Evolutionary conservation across 768 basidiomycete genomes (phyloP), one percentile per base, ranked within the genome.

Genomic region (Coprinellus micaceus): DNA sequence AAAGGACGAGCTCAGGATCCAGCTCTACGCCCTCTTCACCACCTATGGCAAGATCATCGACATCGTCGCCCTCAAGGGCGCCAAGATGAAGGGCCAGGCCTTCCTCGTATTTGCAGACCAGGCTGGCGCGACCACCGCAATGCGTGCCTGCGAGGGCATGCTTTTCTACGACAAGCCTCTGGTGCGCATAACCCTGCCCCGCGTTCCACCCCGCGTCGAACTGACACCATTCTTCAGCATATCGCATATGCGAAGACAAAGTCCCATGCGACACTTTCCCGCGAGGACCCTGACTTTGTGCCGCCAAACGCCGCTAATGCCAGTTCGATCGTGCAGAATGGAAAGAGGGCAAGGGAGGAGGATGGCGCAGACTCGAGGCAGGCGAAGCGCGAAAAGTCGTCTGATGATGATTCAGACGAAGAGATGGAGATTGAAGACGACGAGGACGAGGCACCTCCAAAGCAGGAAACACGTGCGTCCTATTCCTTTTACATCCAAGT

Each of bases 61-160:
- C 69, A 85, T 98, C 57, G 82, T 98, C 56, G 94, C 95, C 22
- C 85, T 88, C 24, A 94, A 96, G 71, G 83, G 79, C 67, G 74
- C 82, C 57, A 89, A 86, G 71, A 92, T 91, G 86, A 83, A 88
- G 61, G 95, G 94, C 21, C 94, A 97, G 72, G 96, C 96, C 1
- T 98, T 97, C 73, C 86, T 98, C 66, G 94, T 96, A 64, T 98
- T 97, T 74, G 82, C 84, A 50, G 96, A 98, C 74, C 85, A 96
- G 49, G 83, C 91, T 10, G 84, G 86, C 53, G 92, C 94, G 56
- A 98, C 96, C 4, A 84, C 92, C 53, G 96, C 96, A 33, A 82
- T 98, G 84, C 82, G 96, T 48, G 92, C 89, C 45, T 89, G 94
- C 67, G 89, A 93, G 65, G 96, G 96, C 53, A 91, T 96, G 83